phyloP scores from a whole-genome alignment of 2,329 filamentous ascomycete genomes.

The Colletotrichum zoysiae region DNA sequence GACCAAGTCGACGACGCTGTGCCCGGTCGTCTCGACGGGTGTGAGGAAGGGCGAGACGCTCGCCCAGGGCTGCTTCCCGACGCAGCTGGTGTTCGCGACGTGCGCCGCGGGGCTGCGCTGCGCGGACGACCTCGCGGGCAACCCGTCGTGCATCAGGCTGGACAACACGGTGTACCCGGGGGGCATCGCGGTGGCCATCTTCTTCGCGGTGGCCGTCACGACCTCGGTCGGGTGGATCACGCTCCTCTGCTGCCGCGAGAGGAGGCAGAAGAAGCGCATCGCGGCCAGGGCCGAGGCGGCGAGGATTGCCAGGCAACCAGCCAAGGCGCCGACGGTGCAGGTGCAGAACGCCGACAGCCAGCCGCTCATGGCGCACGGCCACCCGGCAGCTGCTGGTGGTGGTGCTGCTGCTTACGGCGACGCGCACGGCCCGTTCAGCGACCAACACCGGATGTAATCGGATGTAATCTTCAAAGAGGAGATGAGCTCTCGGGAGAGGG shows the following conservation, averaged over 20 bases:
- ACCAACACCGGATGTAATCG: conserved; percentile 32
- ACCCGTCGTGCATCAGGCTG: conserved; percentile 58
- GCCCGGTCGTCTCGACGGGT: conserved; percentile 51
- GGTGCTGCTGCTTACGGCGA: conserved; percentile 17
- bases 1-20: conserved; percentile 55
- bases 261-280: conserved; percentile 57
- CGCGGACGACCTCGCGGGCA: conserved; percentile 55
- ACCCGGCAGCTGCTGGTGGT: neutral
- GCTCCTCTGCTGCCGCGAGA: conserved; percentile 66
- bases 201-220: conserved; percentile 59
- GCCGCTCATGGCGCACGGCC: conserved; percentile 35
- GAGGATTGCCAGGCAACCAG: conserved; percentile 56
- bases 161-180: conserved; percentile 55
- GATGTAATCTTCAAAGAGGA: too few species aligned
- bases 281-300: conserved; percentile 58
- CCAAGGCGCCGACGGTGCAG: conserved; percentile 53
- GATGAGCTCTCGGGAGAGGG: neutral
- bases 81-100: conserved; percentile 50
- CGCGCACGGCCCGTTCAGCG: conserved; percentile 34
- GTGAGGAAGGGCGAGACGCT: conserved; percentile 57
- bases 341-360: conserved; percentile 21
- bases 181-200: conserved; percentile 62
- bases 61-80: conserved; percentile 52
- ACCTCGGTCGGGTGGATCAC: conserved; percentile 56
- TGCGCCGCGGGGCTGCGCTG: conserved; percentile 62